A percentile compares a stretch with the other conserved stretches of the same genome.
phyloP scores from a whole-genome alignment of 1,284 basidiomycete species.

The Schizopora paradoxa region DNA sequence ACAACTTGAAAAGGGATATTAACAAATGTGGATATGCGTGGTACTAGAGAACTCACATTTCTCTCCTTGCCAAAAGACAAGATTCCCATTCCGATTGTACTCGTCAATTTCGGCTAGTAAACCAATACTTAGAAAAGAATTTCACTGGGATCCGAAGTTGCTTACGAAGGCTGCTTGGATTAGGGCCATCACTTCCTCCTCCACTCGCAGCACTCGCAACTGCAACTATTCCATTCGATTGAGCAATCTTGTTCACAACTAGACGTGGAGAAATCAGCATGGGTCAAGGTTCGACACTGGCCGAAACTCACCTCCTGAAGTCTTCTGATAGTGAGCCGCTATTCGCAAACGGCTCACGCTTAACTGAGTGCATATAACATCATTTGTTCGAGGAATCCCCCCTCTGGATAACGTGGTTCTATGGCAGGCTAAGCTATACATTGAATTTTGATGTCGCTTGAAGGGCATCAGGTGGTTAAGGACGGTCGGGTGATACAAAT shows the following conservation, averaged over 20 bases:
- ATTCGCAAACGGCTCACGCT: too few species aligned
- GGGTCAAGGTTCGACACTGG: background rate
- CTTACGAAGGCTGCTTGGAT: background rate
- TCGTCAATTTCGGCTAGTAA: slow-evolving; percentile 9
- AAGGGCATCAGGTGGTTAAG: too few species aligned
- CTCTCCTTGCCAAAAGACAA: slow-evolving; percentile 11
- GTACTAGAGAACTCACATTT: slow-evolving; percentile 5
- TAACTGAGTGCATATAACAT: too few species aligned
- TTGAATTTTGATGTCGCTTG: too few species aligned
- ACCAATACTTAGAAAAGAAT: background rate
- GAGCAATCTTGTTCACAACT: slow-evolving; percentile 13
- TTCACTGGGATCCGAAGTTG: background rate
- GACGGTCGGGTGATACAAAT: too few species aligned
- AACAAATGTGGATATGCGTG: background rate
- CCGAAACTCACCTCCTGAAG: slow-evolving; percentile 6
- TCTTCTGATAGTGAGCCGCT: slow-evolving; percentile 7
- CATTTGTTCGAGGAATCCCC: too few species aligned
- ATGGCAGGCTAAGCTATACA: too few species aligned
- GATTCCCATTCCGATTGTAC: slow-evolving; percentile 15
- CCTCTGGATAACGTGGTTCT: too few species aligned
- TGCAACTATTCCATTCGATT: slow-evolving; percentile 12
- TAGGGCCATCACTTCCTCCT: slow-evolving; percentile 4
- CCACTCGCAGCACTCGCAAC: slow-evolving; percentile 12
- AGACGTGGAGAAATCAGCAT: background rate
- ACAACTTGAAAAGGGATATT: background rate